Base-by-base conservation (phyloP, 2,329 filamentous ascomycete genomes). In the Basipetospora chlamydospora region DNA sequence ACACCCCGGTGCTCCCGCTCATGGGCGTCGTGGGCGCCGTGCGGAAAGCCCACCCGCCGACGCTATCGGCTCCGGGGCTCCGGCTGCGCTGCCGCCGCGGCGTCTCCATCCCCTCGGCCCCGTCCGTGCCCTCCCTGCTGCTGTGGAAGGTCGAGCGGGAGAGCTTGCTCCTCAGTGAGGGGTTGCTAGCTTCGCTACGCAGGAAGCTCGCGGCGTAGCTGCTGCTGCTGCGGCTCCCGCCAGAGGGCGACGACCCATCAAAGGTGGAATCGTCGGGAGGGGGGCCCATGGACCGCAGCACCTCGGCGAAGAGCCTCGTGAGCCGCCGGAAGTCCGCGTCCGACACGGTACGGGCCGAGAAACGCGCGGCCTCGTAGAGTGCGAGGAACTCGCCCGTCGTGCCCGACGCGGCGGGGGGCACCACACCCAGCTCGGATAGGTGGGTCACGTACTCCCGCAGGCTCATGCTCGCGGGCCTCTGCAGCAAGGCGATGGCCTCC, bases 321-420 rank as follows among this genome's bases (percentile, higher is more conserved):
- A 95, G 62, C 16, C 68, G 60, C 26, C 80, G 69, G 52, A 98
- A 96, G 35, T 79, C 69, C 0, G 58, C 49, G 46, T 87, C 79
- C 3, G 73, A 69, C 4, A 94, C 61, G 1, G 79, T 70, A 5
- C 64, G 61, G 0, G 70, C 72, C 2, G 83, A 87, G 59, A 93
- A 98, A 28, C 88, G 77, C 3, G 86, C 85, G 39, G 72, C 65
- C 58, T 96, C 90, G 57, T 95, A 98, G 15, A 73, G 61, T 1
- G 67, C 57, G 15, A 95, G 59, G 50, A 96, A 98, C 43, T 54
- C 73, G 16, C 38, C 20, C n/a, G 41, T 28, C 15, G 22, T 22
- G 12, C 33, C 33, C 1, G 37, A 26, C 10, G 28, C 28, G n/a
- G n/a, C n/a, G n/a, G n/a, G n/a, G 3, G 37, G 22, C n/a, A 78